Conservation (phyloP, 805 yeast genomes). For the Cephaloascus fragrans region DNA sequence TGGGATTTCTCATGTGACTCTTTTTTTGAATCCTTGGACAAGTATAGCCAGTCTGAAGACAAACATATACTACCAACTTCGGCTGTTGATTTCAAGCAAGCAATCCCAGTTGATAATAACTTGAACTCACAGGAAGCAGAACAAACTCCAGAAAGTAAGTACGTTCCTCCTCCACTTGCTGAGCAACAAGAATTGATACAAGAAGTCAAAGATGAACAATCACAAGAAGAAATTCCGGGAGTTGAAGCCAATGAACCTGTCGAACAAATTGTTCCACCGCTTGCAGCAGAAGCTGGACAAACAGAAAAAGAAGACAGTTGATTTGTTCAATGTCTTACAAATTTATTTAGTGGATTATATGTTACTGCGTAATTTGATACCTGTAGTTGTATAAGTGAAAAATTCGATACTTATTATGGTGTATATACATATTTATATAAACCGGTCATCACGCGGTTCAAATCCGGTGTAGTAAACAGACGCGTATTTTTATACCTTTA, state of each 20-base stretch:
- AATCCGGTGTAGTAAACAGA: too few relatives aligned
- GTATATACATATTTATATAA: too few relatives aligned
- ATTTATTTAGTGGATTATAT: not conserved
- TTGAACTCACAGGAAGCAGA: constrained; percentile 3
- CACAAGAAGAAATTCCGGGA: not conserved
- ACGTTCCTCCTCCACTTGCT: constrained; percentile 1
- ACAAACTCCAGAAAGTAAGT: not conserved
- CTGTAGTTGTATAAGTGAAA: too few relatives aligned
- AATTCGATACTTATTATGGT: too few relatives aligned
- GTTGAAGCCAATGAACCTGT: too few relatives aligned
- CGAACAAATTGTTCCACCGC: constrained; percentile 6
- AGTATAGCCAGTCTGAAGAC: constrained; percentile 9
- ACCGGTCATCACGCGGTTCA: too few relatives aligned
- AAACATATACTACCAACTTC: not conserved
- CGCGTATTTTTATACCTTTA: too few relatives aligned
- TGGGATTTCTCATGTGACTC: constrained; percentile 89
- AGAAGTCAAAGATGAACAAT: not conserved
- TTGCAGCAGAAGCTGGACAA: constrained; percentile 2
- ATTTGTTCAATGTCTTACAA: not conserved
- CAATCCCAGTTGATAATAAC: constrained; percentile 1
- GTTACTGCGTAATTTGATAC: not conserved
- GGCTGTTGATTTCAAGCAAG: constrained; percentile 1
- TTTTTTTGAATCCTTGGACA: constrained; percentile 27
- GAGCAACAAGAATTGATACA: not conserved
- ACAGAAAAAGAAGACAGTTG: not conserved